A percentile compares a stretch with the other conserved stretches of the same genome.
Conservation (phyloP, 495 filamentous ascomycete species). For the Xylaria acuta region DNA sequence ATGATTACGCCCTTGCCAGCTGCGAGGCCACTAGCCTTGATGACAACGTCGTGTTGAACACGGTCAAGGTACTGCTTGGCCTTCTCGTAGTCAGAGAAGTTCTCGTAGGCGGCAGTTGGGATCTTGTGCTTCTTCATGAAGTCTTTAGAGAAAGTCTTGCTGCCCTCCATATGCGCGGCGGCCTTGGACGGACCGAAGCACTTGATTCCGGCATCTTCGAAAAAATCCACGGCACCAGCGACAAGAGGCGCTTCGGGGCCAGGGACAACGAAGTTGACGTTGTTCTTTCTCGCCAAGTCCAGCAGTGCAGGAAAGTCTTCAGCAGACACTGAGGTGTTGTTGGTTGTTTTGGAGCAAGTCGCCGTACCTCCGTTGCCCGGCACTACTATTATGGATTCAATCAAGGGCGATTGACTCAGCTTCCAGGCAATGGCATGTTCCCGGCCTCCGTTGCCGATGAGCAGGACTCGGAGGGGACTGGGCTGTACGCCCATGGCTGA, state of each 20-base stretch:
- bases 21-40: slow-evolving; percentile 87
- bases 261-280: slow-evolving; percentile 84
- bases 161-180: slow-evolving; percentile 92
- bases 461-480: slow-evolving; percentile 66
- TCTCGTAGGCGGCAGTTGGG: slow-evolving; percentile 87
- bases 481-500: slow-evolving; percentile 35
- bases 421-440: slow-evolving; percentile 98
- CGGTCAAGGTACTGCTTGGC: slow-evolving; percentile 78
- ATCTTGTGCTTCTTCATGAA: slow-evolving; percentile 94
- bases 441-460: slow-evolving; percentile 91
- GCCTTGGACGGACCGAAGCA: slow-evolving; percentile 87
- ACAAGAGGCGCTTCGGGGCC: slow-evolving; percentile 96
- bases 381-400: slow-evolving; percentile 69
- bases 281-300: slow-evolving; percentile 70
- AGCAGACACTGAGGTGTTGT: slow-evolving; percentile 68
- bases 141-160: slow-evolving; percentile 96
- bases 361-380: slow-evolving; percentile 93
- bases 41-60: slow-evolving; percentile 77
- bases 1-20: slow-evolving; percentile 94
- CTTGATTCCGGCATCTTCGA: slow-evolving; percentile 76
- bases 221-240: slow-evolving; percentile 84
- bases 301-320: slow-evolving; percentile 82
- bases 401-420: slow-evolving; percentile 75
- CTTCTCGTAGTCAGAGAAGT: slow-evolving; percentile 81
- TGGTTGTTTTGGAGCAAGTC: slow-evolving; percentile 70